Percentiles rank a stretch among this genome's conserved stretches.
Conservation (phyloP, 75 land plant species). For the Isoetes taiwanensis region DNA sequence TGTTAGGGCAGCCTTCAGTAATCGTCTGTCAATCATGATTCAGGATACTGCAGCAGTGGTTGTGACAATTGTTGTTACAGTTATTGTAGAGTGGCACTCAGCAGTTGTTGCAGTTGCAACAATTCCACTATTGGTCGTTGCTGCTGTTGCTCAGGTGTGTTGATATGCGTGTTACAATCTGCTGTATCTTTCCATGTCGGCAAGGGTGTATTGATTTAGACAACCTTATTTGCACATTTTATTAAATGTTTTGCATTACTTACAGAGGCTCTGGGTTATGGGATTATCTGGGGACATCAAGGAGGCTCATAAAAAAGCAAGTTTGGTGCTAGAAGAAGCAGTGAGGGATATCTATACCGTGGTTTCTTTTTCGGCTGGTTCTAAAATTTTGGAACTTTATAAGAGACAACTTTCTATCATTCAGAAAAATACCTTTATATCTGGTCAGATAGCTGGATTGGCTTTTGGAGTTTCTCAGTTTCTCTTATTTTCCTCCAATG, state of each 20-base stretch:
- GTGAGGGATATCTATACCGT: slow-evolving; percentile 95
- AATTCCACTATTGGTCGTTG: slow-evolving; percentile 65
- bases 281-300: slow-evolving; percentile 94
- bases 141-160: slow-evolving; percentile 81
- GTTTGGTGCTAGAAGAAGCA: slow-evolving; percentile 90
- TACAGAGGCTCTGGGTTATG: slow-evolving; percentile 96
- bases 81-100: slow-evolving; percentile 76
- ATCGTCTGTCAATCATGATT: slow-evolving; percentile 85
- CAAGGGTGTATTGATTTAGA: not conserved
- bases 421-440: slow-evolving; percentile 53
- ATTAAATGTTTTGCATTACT: not conserved
- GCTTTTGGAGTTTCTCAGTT: slow-evolving; percentile 93
- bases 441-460: slow-evolving; percentile 75
- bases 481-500: slow-evolving; percentile 92
- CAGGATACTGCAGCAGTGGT: slow-evolving; percentile 84
- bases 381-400: slow-evolving; percentile 80
- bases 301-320: slow-evolving; percentile 85
- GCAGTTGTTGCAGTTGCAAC: slow-evolving; percentile 91
- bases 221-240: not conserved
- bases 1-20: slow-evolving; percentile 98
- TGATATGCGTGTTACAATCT: not conserved
- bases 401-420: slow-evolving; percentile 52
- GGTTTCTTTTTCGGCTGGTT: slow-evolving; percentile 86
- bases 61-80: slow-evolving; percentile 77
- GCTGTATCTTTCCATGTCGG: not conserved